Evolutionary conservation across 768 basidiomycete species (phyloP).

Genomic region (Termitomyces sp.): DNA sequence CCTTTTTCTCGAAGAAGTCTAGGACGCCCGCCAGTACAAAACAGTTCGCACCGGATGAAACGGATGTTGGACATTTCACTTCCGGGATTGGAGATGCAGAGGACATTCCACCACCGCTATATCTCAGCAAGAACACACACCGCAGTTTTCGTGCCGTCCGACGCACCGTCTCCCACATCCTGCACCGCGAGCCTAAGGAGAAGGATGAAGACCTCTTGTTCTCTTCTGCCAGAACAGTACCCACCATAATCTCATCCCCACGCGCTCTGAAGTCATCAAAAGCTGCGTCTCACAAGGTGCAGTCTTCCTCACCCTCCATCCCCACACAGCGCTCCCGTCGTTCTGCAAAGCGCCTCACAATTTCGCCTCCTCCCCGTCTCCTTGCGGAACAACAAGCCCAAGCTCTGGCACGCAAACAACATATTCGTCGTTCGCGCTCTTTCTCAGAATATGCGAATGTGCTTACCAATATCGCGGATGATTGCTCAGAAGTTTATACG

Average conservation of each 20-base stretch:
- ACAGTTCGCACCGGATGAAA: not conserved
- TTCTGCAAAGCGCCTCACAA: slow-evolving; percentile 2
- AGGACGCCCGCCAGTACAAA: not conserved
- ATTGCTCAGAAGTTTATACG: slow-evolving; percentile 1
- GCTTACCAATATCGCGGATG: slow-evolving; percentile 3
- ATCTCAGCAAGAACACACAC: not conserved
- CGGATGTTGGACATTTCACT: not conserved
- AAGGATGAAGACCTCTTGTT: not conserved
- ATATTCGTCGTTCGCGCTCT: slow-evolving; percentile 12
- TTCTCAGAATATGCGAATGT: slow-evolving; percentile 13
- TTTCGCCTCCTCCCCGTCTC: slow-evolving; percentile 1
- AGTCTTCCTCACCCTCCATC: slow-evolving; percentile 11
- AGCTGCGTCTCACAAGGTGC: not conserved
- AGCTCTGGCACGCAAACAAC: not conserved
- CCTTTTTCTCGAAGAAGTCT: not conserved
- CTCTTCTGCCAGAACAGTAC: not conserved
- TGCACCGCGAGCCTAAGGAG: slow-evolving; percentile 1
- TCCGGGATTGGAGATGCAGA: not conserved
- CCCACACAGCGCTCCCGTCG: not conserved
- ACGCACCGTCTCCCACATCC: slow-evolving; percentile 12
- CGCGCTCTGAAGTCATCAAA: not conserved
- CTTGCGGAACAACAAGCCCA: not conserved
- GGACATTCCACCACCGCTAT: not conserved
- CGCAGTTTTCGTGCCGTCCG: slow-evolving; percentile 12
- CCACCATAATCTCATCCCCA: not conserved